A percentile compares a stretch with the other conserved stretches of the same genome.
phyloP scores from a whole-genome alignment of 2,329 filamentous ascomycete species.

The Alternaria incomplexa region DNA sequence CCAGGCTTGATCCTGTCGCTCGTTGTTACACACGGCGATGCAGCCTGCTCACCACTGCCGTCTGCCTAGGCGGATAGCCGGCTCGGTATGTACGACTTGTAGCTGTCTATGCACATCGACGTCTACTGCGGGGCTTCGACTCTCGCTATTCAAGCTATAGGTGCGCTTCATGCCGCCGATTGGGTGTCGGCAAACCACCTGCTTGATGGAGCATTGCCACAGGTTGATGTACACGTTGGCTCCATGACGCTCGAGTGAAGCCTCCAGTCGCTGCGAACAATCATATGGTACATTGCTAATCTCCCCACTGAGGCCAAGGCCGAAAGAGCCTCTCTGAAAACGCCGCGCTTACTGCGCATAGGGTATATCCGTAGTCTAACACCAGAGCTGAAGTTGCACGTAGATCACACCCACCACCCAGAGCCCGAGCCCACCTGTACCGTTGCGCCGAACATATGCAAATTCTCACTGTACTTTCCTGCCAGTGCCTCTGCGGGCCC shows the following conservation, averaged over 20 bases:
- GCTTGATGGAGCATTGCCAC: constrained; percentile 4
- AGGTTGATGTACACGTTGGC: constrained; percentile 1
- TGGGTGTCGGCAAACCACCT: constrained; percentile 9
- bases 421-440: background rate
- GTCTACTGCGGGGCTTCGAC: constrained; percentile 14
- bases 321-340: background rate
- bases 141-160: background rate
- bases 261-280: background rate
- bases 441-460: background rate
- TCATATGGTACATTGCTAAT: background rate
- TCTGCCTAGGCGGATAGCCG: constrained; percentile 9
- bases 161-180: constrained; percentile 7
- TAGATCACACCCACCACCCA: background rate
- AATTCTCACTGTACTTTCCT: constrained; percentile 20
- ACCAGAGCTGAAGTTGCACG: background rate
- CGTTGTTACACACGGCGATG: background rate
- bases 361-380: constrained; percentile 14
- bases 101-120: constrained; percentile 13
- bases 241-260: constrained; percentile 8
- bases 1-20: background rate
- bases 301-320: background rate
- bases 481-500: constrained; percentile 14
- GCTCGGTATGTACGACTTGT: constrained; percentile 7
- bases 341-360: constrained; percentile 11
- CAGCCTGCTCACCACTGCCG: background rate